phyloP scores from a whole-genome alignment of 164 flowering plant species.

The Nelumbo lutea region DNA sequence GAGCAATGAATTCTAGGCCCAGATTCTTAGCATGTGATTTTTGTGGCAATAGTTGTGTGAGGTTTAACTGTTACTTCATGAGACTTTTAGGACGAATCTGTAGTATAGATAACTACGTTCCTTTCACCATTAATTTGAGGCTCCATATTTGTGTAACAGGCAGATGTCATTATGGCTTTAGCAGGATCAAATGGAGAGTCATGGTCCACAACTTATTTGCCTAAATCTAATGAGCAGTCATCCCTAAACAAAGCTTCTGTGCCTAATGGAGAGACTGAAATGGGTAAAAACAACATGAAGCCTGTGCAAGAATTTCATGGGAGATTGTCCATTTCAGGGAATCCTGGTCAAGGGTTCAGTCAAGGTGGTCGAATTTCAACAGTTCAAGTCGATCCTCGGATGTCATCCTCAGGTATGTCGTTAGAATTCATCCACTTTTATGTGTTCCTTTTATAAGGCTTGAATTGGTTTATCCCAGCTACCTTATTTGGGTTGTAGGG shows the following conservation, averaged over 20 bases:
- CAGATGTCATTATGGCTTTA: conserved; percentile 87
- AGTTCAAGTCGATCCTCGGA: conserved; percentile 20
- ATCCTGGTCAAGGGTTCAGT: conserved; percentile 31
- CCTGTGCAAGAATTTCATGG: conserved; percentile 36
- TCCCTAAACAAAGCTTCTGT: conserved; percentile 26
- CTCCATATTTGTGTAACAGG: conserved; percentile 44
- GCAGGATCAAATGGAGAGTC: conserved; percentile 95
- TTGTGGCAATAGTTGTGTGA: no score
- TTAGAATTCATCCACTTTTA: neutral
- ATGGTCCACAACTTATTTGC: conserved; percentile 74
- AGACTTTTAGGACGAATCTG: no score
- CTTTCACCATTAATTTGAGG: neutral
- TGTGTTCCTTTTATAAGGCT: neutral
- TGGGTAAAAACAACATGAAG: conserved; percentile 22
- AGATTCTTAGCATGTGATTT: no score
- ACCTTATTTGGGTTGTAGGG: conserved; percentile 23
- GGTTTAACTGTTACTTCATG: no score
- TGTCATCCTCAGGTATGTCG: conserved; percentile 4
- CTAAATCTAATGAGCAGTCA: conserved; percentile 35
- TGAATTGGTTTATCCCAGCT: neutral
- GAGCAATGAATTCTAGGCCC: no score
- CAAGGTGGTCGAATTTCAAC: conserved; percentile 30
- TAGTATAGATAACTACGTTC: no score
- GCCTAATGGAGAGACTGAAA: conserved; percentile 36
- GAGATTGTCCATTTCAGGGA: conserved; percentile 28